Conservation (phyloP, 306 rosid genomes). For the Nissolia schottii region DNA sequence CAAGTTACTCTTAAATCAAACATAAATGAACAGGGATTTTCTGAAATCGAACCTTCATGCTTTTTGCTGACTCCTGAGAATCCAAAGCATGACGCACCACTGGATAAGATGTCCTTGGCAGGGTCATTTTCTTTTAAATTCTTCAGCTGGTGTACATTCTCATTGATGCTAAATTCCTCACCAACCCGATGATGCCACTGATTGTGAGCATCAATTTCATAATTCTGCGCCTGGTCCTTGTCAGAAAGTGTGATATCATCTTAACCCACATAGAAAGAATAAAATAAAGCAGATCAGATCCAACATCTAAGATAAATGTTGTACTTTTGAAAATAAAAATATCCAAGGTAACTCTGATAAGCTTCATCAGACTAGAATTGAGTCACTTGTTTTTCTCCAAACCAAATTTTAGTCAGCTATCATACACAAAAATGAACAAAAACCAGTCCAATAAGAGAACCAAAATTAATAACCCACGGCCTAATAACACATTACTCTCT, state of each 20-base stretch:
- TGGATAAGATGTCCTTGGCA: slow-evolving; percentile 16
- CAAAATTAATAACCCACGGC: not conserved
- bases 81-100: slow-evolving; percentile 23
- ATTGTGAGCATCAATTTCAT: slow-evolving; percentile 35
- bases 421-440: not conserved
- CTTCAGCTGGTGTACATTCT: slow-evolving; percentile 29
- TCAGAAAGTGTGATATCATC: slow-evolving; percentile 73
- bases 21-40: not conserved
- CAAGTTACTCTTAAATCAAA: slow-evolving; percentile 8
- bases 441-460: not conserved
- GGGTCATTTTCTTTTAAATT: slow-evolving; percentile 30
- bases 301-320: not conserved
- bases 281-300: slow-evolving; percentile 29
- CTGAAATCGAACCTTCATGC: slow-evolving; percentile 48
- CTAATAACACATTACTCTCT: not conserved
- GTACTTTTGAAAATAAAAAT: not conserved
- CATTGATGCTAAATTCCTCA: slow-evolving; percentile 34
- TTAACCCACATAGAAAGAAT: slow-evolving; percentile 35
- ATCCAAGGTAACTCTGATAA: not conserved
- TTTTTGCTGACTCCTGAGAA: slow-evolving; percentile 21
- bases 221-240: slow-evolving; percentile 43
- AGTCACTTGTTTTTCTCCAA: slow-evolving; percentile 3
- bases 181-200: slow-evolving; percentile 16
- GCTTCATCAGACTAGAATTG: not conserved
- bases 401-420: slow-evolving; percentile 16